Evolutionary conservation across 139 green algal genomes (phyloP).

Genomic region (Auxenochlorella pyrenoidosa): DNA sequence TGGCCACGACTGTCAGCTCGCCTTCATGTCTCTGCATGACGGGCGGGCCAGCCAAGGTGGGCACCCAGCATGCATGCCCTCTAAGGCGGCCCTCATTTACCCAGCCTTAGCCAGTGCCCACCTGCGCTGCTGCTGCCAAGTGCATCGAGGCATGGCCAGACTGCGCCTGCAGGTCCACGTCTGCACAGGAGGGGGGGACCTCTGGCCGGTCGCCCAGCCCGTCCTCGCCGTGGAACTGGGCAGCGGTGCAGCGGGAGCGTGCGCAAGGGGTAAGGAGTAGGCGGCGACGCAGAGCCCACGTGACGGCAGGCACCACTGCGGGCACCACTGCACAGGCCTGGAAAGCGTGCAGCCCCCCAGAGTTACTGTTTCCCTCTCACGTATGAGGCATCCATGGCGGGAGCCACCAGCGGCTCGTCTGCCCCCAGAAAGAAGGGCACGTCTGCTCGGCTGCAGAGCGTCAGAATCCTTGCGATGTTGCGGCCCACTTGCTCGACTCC

Average conservation of each 20-base stretch:
- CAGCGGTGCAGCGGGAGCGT: neutral
- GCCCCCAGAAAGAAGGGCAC: neutral
- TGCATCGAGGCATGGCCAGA: constrained; percentile 19
- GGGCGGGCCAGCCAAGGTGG: neutral
- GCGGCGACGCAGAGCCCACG: no score
- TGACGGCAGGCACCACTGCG: no score
- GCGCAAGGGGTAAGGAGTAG: neutral
- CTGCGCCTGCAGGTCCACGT: neutral
- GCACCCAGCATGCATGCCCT: neutral
- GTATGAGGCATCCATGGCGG: constrained; percentile 14
- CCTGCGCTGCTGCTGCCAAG: constrained; percentile 4
- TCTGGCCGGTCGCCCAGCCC: constrained; percentile 10
- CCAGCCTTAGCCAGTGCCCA: neutral
- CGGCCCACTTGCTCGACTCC: neutral
- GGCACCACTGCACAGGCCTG: neutral
- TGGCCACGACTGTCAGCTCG: constrained; percentile 39
- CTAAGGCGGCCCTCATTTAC: no score
- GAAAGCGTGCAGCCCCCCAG: neutral
- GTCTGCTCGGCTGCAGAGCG: neutral
- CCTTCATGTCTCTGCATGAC: constrained; percentile 6
- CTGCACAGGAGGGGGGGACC: neutral
- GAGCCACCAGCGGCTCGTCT: constrained; percentile 4
- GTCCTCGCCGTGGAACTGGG: constrained; percentile 13
- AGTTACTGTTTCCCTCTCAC: neutral
- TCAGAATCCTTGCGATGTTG: constrained; percentile 8